Evolutionary conservation across 2,329 filamentous ascomycete genomes (phyloP), one percentile per base, ranked within the genome.

Genomic region (Scedosporium minutisporum): DNA sequence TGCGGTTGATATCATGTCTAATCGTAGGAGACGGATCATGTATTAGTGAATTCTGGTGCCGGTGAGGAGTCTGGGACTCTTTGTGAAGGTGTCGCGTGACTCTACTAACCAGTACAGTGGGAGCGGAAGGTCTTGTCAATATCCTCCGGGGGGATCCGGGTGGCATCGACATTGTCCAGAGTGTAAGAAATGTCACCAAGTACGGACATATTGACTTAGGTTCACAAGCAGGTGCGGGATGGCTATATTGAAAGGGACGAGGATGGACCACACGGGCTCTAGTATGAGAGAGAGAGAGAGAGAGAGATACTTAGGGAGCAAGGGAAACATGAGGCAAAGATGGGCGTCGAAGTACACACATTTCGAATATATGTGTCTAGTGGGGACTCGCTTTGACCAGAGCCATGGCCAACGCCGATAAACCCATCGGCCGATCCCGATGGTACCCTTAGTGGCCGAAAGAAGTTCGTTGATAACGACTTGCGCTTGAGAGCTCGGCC

Each of bases 91-190:
- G 53, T 57, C 27, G 51, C 23, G 53, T 21, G 16, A 63, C 58
- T 60, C 58, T 60, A 75, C 81, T 68, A 71, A 87, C 85, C 85
- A 67, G 87, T 86, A 69, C 77, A 81, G 70, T 75, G 82, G 18
- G 84, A 86, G 62, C 82, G 79, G 69, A 88, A 87, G 29, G 82
- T 84, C 68, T 75, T 75, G 72, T 87, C 84, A 65, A 87, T 87
- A 63, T 83, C 76, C 10, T 80, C 78, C 23, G 83, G 72, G 41
- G 77, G 72, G 61, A 87, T 71, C 5, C 70, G 69, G 12, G 78
- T 80, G 46, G 77, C 80, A 67, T 77, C 71, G 69, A 86, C 78
- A 66, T 77, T 69, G 64, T 84, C 82, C n/a, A 86, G 74, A 68
- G 80, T 78, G 71, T 87, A 87, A 64, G 78, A 78, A 63, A 77